Evolutionary conservation across 306 rosid species (phyloP).

Genomic region (Pyrus betulifolia): DNA sequence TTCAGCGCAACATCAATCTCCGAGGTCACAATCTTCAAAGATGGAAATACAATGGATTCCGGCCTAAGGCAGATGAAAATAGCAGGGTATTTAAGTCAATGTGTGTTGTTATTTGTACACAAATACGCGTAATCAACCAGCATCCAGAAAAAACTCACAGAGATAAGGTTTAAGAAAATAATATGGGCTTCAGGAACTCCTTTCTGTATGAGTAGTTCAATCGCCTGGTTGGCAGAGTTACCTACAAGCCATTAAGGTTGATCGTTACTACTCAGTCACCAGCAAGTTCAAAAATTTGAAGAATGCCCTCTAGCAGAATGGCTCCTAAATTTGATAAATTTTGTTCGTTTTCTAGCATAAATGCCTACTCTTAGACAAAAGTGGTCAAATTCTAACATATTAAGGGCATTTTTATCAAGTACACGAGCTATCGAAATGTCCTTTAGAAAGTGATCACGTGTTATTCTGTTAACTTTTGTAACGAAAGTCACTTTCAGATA

Average conservation of each 20-base stretch:
- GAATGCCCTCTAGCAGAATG: not conserved
- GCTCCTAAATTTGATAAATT: not conserved
- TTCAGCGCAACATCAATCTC: slow-evolving; percentile 82
- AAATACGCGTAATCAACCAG: slow-evolving; percentile 1
- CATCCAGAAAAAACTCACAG: slow-evolving; percentile 55
- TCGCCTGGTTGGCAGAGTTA: slow-evolving; percentile 95
- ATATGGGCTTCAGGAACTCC: slow-evolving; percentile 95
- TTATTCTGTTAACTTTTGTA: too few species aligned
- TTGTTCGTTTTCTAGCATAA: too few species aligned
- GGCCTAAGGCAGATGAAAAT: slow-evolving; percentile 42
- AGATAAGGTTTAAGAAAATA: slow-evolving; percentile 83
- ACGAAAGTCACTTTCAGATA: too few species aligned
- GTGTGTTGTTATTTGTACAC: not conserved
- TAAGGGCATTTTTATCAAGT: too few species aligned
- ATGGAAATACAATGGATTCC: slow-evolving; percentile 90
- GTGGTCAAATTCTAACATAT: too few species aligned
- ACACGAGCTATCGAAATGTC: too few species aligned
- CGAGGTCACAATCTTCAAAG: slow-evolving; percentile 87
- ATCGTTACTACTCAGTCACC: slow-evolving; percentile 8
- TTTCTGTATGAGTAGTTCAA: slow-evolving; percentile 80
- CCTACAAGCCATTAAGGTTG: slow-evolving; percentile 39
- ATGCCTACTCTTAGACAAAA: too few species aligned
- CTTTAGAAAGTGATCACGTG: too few species aligned
- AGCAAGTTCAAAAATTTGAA: not conserved
- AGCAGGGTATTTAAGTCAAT: not conserved